Conservation (phyloP, 2,329 filamentous ascomycete species). For the Nannizzia gypsea region DNA sequence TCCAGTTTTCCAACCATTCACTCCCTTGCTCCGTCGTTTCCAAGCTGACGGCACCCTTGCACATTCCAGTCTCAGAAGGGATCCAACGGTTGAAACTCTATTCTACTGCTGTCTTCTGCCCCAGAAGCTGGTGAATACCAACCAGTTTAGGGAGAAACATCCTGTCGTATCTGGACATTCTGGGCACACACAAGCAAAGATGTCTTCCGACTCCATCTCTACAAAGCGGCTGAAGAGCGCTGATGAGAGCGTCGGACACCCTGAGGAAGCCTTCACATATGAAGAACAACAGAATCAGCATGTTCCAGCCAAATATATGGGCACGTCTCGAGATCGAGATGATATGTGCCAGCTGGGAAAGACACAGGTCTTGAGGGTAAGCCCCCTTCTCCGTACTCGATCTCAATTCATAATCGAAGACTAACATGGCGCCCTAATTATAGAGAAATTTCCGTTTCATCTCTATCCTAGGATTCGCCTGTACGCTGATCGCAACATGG, state of each 20-base stretch:
- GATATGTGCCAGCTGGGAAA: constrained; percentile 31
- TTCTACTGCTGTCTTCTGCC: neutral
- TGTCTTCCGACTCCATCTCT: neutral
- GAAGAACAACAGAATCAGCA: constrained; percentile 19
- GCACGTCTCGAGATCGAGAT: constrained; percentile 25
- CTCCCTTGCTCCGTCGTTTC: neutral
- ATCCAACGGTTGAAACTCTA: neutral
- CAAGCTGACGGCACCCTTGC: neutral
- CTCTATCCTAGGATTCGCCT: constrained; percentile 37
- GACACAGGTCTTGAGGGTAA: constrained; percentile 29
- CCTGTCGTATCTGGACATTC: neutral
- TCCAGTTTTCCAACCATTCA: neutral
- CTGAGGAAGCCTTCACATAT: constrained; percentile 4
- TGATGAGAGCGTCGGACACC: neutral
- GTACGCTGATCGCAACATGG: constrained; percentile 35
- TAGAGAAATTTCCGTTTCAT: constrained; percentile 37
- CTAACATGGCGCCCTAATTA: constrained; percentile 1
- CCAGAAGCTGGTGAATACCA: neutral
- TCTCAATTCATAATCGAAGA: neutral
- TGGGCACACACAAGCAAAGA: neutral
- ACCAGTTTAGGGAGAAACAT: neutral
- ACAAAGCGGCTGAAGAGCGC: constrained; percentile 1
- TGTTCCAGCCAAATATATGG: constrained; percentile 28
- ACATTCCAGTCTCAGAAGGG: neutral
- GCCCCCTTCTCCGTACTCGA: constrained; percentile 7